These are phyloP conservation scores for Solanum corneliomulleri DNA, from an alignment of 257 asterid species.

Conservation along the genomic window DNA sequence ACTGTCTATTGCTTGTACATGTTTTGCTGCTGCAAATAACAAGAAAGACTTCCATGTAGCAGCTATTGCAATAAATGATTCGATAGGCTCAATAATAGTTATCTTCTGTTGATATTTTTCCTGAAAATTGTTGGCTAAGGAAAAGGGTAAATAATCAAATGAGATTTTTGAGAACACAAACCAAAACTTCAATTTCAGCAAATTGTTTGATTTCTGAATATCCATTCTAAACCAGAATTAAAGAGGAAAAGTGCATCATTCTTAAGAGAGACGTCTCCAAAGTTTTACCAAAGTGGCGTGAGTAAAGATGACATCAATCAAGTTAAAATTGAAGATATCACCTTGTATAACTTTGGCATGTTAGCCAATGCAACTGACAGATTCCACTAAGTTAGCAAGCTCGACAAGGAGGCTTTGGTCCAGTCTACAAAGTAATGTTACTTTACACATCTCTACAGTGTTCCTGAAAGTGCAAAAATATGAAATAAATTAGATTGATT, in stretches of 20 bases:
- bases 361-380: constrained; percentile 33
- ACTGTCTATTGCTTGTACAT: background rate
- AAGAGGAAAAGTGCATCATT: background rate
- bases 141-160: constrained; percentile 23
- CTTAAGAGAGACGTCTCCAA: background rate
- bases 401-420: constrained; percentile 64
- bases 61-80: constrained; percentile 6
- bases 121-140: constrained; percentile 25
- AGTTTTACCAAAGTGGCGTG: constrained; percentile 2
- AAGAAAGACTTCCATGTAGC: constrained; percentile 6
- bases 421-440: constrained; percentile 45
- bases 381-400: constrained; percentile 24
- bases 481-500: background rate
- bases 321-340: constrained; percentile 26
- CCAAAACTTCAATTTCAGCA: background rate
- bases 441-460: background rate
- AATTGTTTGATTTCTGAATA: background rate
- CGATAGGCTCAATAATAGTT: constrained; percentile 8
- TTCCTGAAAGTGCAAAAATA: background rate
- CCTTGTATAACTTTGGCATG: constrained; percentile 19
- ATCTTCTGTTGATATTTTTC: constrained; percentile 6
- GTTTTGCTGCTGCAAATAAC: constrained; percentile 12
- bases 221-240: constrained; percentile 14
- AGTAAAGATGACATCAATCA: constrained; percentile 8
- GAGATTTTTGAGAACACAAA: background rate